Evolutionary conservation across 345 rosid species (phyloP).

Genomic region (Lepidium didymum): DNA sequence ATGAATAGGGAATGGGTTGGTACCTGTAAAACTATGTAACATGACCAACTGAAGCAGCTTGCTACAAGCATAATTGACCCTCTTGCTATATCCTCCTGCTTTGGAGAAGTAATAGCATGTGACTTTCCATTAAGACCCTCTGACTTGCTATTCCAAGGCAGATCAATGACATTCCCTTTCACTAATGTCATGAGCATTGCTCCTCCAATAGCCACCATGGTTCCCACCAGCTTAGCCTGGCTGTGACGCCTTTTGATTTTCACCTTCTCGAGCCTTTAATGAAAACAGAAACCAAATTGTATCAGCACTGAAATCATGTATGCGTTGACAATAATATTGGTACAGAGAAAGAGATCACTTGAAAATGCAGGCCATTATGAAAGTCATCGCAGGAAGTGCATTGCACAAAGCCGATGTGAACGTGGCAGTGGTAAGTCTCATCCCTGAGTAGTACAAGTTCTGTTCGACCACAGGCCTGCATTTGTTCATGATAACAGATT

Average conservation of each 20-base stretch:
- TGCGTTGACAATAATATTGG: not conserved
- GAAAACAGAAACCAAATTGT: not conserved
- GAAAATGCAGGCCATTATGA: conserved; percentile 52
- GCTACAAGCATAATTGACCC: conserved; percentile 54
- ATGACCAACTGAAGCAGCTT: conserved; percentile 62
- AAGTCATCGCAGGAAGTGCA: conserved; percentile 66
- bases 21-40: conserved; percentile 64
- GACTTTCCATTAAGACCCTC: conserved; percentile 2
- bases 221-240: conserved; percentile 74
- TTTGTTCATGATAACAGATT: not conserved
- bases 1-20: conserved; percentile 1
- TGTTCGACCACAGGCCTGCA: conserved; percentile 34
- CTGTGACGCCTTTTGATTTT: conserved; percentile 48
- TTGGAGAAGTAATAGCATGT: conserved; percentile 4
- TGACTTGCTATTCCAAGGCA: conserved; percentile 58
- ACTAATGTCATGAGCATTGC: conserved; percentile 78
- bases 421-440: conserved; percentile 70
- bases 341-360: conserved; percentile 27
- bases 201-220: conserved; percentile 75
- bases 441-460: conserved; percentile 49
- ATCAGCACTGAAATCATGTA: not conserved
- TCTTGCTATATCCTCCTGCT: conserved; percentile 26
- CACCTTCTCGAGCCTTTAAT: conserved; percentile 62
- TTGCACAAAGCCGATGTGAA: conserved; percentile 63
- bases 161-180: conserved; percentile 45